Base-by-base conservation (phyloP, 352 stramenopile genomes). In the Phytopythium cucurbitacearum region DNA sequence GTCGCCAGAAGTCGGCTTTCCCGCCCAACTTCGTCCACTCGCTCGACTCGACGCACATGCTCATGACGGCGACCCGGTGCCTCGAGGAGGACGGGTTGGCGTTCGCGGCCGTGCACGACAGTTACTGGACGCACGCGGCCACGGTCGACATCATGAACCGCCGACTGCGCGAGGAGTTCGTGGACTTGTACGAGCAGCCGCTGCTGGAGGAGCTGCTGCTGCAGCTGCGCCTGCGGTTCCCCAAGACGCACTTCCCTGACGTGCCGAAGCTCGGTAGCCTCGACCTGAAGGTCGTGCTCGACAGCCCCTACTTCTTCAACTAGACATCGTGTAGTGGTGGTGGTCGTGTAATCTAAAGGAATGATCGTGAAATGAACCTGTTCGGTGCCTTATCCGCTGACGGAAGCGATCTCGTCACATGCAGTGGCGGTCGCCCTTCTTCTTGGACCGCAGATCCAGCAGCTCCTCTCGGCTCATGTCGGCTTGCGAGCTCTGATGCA, bases 11-110 rank as follows among this genome's bases (percentile, higher is more conserved):
- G 47, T 91, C 90, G 15, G 96, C 97, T 13, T 99, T 99, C 70
- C 97, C 97, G 56, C 97, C 98, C 10, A 99, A 99, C 70, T 99
- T 98, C 70, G 94, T 99, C 12, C 97, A 99, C 73, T 99, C 96
- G 9, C 75, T 99, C 13, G 98, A 99, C 69, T 99, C 96, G 40
- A 99, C 97, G 11, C 97, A 99, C 76, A 99, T 99, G 97, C 82
- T 99, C 51, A 85, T 99, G 80, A 99, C 98, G 36, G 92, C 95
- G 9, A 69, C 95, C 10, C 91, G 97, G 56, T 99, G 98, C 76
- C 64, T 93, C 2, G 80, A 89, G 40, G 80, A 90, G 5, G 83
- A 99, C 53, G 76, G 94, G 49, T 89, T 94, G 51, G 71, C 84
- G 36, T 99, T 99, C 69, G 95, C 97, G 4, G 96, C 97, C 32